Conservation (phyloP, 2,329 filamentous ascomycete species). For the Cordyceps farinosa region DNA sequence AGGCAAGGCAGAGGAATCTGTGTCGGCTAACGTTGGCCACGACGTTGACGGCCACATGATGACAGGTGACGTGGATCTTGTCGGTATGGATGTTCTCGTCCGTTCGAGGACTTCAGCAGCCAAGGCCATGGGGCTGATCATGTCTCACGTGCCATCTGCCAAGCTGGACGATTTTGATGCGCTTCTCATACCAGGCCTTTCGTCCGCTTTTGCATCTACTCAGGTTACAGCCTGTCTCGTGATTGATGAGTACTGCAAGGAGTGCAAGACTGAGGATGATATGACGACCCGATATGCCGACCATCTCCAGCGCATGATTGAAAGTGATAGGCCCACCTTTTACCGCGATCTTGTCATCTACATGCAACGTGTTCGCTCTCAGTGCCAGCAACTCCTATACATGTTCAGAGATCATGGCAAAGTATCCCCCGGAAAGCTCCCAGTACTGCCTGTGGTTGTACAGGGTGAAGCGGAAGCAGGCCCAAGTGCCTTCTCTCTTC, state of each 20-base stretch:
- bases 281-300: conserved; percentile 51
- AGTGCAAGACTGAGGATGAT: conserved; percentile 42
- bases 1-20: conserved; percentile 71
- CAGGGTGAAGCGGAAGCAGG: conserved; percentile 91
- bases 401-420: conserved; percentile 90
- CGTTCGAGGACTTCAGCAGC: conserved; percentile 86
- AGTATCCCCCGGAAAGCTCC: conserved; percentile 69
- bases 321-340: conserved; percentile 72
- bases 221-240: conserved; percentile 81
- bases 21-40: conserved; percentile 66
- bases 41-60: conserved; percentile 99
- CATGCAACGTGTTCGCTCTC: conserved; percentile 82
- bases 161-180: conserved; percentile 62
- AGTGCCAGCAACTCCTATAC: conserved; percentile 85
- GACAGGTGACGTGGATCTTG: conserved; percentile 91
- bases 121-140: conserved; percentile 78
- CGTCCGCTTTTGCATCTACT: conserved; percentile 75
- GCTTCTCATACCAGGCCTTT: conserved; percentile 62
- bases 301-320: conserved; percentile 70
- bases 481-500: conserved; percentile 84
- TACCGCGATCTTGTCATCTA: conserved; percentile 91
- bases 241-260: conserved; percentile 82
- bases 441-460: conserved; percentile 81
- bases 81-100: conserved; percentile 83
- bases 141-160: conserved; percentile 68